Evolutionary conservation across 2,329 filamentous ascomycete species (phyloP).

Genomic region (Xylariaceae sp.): DNA sequence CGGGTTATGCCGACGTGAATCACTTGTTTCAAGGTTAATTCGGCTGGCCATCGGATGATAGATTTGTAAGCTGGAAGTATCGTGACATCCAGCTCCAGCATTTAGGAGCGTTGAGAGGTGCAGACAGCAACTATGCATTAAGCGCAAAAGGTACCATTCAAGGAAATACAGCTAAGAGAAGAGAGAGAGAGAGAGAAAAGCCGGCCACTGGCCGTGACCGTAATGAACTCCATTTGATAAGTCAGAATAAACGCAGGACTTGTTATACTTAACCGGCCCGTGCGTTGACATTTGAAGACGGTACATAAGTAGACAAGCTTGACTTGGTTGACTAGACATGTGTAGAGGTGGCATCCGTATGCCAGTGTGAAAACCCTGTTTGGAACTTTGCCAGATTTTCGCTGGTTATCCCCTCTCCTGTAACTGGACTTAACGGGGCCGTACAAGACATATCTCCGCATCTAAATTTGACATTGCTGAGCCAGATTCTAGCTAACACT

Average conservation of each 20-base stretch:
- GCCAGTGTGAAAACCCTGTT: background rate
- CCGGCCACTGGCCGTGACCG: slow-evolving; percentile 10
- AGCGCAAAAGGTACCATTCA: background rate
- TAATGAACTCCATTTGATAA: slow-evolving; percentile 23
- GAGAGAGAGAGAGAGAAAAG: background rate
- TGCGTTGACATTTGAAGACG: slow-evolving; percentile 27
- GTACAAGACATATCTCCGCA: background rate
- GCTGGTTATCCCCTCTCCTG: too few species aligned
- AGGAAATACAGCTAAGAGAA: background rate
- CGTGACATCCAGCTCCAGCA: background rate
- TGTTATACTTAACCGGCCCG: slow-evolving; percentile 20
- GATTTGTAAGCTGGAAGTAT: background rate
- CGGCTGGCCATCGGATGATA: background rate
- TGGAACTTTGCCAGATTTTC: background rate
- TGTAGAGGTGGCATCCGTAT: background rate
- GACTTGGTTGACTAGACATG: background rate
- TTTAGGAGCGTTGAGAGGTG: background rate
- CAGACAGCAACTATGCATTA: background rate
- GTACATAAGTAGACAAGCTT: background rate
- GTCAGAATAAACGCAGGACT: slow-evolving; percentile 1
- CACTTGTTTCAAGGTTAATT: slow-evolving; percentile 10
- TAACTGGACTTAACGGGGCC: background rate
- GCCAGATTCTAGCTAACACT: background rate
- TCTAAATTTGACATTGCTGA: background rate
- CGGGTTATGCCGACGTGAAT: slow-evolving; percentile 4